Evolutionary conservation across 1,139 yeast genomes (phyloP).

Genomic region (Hyphopichia burtonii): DNA sequence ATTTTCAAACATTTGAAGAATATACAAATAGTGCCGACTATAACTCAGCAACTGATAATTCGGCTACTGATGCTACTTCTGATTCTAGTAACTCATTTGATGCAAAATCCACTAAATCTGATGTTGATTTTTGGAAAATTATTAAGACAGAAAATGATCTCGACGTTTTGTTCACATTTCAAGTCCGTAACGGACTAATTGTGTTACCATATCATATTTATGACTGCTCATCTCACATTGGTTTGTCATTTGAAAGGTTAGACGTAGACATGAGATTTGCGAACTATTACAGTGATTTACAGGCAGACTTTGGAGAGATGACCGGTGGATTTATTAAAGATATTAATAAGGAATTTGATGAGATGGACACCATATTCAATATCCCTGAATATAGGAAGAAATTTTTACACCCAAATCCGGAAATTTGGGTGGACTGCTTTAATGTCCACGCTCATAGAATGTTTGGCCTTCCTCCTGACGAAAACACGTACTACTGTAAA

Average conservation of each 20-base stretch:
- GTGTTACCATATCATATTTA: slow-evolving; percentile 74
- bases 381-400: slow-evolving; percentile 22
- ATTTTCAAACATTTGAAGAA: slow-evolving; percentile 84
- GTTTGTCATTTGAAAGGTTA: slow-evolving; percentile 61
- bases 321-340: slow-evolving; percentile 29
- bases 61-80: neutral
- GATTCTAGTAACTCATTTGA: slow-evolving; percentile 3
- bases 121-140: slow-evolving; percentile 36
- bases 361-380: slow-evolving; percentile 22
- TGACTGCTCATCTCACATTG: slow-evolving; percentile 60
- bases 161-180: slow-evolving; percentile 72
- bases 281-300: slow-evolving; percentile 89
- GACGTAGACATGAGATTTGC: slow-evolving; percentile 82
- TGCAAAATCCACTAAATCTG: neutral
- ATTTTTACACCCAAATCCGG: slow-evolving; percentile 18
- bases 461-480: slow-evolving; percentile 89
- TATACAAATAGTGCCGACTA: slow-evolving; percentile 33
- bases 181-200: slow-evolving; percentile 66
- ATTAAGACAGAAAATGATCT: slow-evolving; percentile 66
- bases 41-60: neutral
- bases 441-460: slow-evolving; percentile 81
- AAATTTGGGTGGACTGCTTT: slow-evolving; percentile 61
- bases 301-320: slow-evolving; percentile 55
- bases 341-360: slow-evolving; percentile 14
- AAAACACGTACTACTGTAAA: slow-evolving; percentile 83